Percentiles rank a stretch among this genome's conserved stretches.
phyloP scores from a whole-genome alignment of 139 green algal genomes.

The Micromonas pusilla region DNA sequence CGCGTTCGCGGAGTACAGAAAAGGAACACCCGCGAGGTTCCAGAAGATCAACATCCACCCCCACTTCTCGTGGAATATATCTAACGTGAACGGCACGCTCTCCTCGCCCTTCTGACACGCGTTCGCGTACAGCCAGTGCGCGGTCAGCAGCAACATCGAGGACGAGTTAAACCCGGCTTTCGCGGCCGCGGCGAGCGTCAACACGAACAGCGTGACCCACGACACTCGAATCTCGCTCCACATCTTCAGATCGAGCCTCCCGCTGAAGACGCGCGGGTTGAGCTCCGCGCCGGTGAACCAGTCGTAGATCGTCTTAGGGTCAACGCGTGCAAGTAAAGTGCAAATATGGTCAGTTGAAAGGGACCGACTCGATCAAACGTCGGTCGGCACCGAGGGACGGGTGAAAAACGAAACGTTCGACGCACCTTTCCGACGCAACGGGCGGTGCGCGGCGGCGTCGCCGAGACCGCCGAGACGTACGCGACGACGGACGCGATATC shows the following conservation, averaged over 20 bases:
- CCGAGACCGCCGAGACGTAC: not conserved
- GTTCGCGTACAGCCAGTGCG: conserved; percentile 27
- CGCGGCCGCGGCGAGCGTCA: conserved; percentile 6
- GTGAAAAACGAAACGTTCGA: not conserved
- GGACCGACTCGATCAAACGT: too few species aligned
- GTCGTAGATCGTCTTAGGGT: not conserved
- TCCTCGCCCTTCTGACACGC: conserved; percentile 21
- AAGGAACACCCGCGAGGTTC: conserved; percentile 18
- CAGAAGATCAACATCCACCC: conserved; percentile 24
- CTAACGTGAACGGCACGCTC: conserved; percentile 17
- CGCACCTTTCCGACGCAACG: not conserved
- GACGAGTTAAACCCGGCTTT: not conserved
- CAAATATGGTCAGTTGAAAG: too few species aligned
- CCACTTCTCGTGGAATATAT: conserved; percentile 15
- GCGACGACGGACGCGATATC: not conserved
- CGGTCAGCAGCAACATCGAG: conserved; percentile 14
- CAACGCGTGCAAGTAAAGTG: too few species aligned
- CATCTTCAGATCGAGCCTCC: conserved; percentile 13
- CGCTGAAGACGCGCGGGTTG: not conserved
- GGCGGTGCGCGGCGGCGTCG: not conserved
- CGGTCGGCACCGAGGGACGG: not conserved
- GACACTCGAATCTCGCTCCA: not conserved
- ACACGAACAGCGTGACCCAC: conserved; percentile 13
- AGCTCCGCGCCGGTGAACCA: not conserved
- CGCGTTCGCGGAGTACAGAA: conserved; percentile 3